These are phyloP conservation scores for Coemansia sp. DNA, from an alignment of 192 early-diverging fungal species.

Conservation along the genomic window DNA sequence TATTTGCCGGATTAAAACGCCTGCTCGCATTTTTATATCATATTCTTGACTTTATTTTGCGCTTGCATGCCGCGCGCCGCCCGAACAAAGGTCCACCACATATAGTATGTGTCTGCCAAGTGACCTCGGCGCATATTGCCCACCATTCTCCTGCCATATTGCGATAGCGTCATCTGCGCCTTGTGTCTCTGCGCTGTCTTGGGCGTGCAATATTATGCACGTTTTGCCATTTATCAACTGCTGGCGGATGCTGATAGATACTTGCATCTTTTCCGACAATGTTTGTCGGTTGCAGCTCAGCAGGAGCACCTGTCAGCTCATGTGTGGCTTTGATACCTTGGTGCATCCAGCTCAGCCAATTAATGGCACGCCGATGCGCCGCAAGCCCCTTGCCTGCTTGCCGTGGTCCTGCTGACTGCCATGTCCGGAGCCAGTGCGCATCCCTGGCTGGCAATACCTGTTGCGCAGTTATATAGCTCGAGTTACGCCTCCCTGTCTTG, in stretches of 20 bases:
- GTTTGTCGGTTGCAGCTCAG: slow-evolving; percentile 3
- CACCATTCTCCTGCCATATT: slow-evolving; percentile 9
- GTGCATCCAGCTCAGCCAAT: slow-evolving; percentile 13
- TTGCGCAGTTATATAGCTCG: not conserved
- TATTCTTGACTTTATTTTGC: slow-evolving; percentile 2
- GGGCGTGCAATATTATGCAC: slow-evolving; percentile 6
- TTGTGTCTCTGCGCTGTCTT: not conserved
- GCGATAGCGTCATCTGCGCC: slow-evolving; percentile 4
- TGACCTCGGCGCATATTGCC: slow-evolving; percentile 13
- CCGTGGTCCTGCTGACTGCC: slow-evolving; percentile 10
- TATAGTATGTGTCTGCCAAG: slow-evolving; percentile 11
- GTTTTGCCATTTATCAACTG: slow-evolving; percentile 6
- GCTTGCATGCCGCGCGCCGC: slow-evolving; percentile 12
- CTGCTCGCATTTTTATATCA: not conserved
- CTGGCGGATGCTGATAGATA: not conserved
- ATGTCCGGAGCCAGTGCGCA: slow-evolving; percentile 5
- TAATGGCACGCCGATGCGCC: slow-evolving; percentile 8
- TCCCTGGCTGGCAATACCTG: not conserved
- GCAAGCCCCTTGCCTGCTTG: slow-evolving; percentile 7
- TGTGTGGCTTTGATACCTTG: slow-evolving; percentile 24
- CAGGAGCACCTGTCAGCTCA: slow-evolving; percentile 6
- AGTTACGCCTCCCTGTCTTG: not conserved
- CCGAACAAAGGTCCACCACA: slow-evolving; percentile 6
- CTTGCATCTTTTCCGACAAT: not conserved
- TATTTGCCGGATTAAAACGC: not conserved